Conservation (phyloP, 2,329 filamentous ascomycete genomes). For the Cladosporium phlei region DNA sequence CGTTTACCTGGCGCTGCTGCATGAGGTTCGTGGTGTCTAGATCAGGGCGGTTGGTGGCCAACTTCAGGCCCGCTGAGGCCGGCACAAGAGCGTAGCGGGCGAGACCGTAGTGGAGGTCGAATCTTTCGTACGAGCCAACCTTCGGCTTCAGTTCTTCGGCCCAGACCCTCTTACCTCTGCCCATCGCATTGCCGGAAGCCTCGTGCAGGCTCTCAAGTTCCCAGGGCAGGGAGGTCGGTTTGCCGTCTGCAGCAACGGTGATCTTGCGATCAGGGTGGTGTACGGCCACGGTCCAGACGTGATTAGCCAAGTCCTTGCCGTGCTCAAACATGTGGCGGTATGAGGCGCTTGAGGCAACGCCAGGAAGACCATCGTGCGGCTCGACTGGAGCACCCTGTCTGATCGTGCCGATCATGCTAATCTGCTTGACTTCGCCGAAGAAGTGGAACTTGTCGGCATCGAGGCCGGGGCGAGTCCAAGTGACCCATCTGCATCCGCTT, state of each 20-base stretch:
- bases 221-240: conserved; percentile 6
- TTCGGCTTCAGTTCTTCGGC: conserved; percentile 2
- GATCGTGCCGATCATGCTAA: conserved; percentile 13
- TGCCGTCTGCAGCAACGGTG: background rate
- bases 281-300: conserved; percentile 16
- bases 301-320: conserved; percentile 12
- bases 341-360: conserved; percentile 3
- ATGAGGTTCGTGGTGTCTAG: background rate
- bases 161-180: conserved; percentile 14
- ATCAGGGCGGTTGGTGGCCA: background rate
- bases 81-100: conserved; percentile 13
- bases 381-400: background rate
- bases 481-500: conserved; percentile 12
- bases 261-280: conserved; percentile 5
- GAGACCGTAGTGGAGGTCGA: conserved; percentile 15
- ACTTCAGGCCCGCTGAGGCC: background rate
- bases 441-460: conserved; percentile 14
- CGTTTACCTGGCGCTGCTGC: background rate
- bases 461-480: conserved; percentile 15
- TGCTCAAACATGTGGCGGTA: conserved; percentile 2
- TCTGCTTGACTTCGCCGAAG: conserved; percentile 13
- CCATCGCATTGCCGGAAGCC: conserved; percentile 12
- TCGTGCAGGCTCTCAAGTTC: conserved; percentile 10
- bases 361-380: background rate
- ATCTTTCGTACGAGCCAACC: conserved; percentile 3